Percentiles rank a stretch among this genome's conserved stretches.
Conservation (phyloP, 2,329 filamentous ascomycete genomes). For the Colletotrichum endophyticum region DNA sequence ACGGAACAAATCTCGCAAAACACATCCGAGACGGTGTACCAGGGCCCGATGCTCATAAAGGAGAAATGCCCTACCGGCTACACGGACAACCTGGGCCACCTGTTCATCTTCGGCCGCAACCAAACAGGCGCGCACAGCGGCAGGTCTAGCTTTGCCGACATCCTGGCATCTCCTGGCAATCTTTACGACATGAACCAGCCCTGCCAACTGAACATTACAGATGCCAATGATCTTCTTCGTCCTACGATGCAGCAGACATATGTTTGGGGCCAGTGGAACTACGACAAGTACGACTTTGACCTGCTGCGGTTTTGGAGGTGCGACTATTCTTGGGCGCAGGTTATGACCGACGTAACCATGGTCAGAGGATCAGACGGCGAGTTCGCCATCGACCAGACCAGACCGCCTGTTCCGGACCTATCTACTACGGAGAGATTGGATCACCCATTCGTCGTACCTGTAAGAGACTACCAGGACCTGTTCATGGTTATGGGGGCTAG, state of each 20-base stretch:
- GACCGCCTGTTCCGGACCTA: neutral
- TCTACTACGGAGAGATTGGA: neutral
- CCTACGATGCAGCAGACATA: neutral
- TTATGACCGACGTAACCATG: neutral
- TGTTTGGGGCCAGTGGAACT: neutral
- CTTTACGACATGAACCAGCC: neutral
- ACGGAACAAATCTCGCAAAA: neutral
- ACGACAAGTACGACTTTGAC: neutral
- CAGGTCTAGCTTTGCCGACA: neutral
- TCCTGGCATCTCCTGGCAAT: neutral
- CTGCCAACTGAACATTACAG: neutral
- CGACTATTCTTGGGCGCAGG: neutral
- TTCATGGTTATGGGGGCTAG: neutral
- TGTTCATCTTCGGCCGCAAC: neutral
- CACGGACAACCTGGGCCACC: neutral
- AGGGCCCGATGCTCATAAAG: neutral
- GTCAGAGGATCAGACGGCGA: neutral
- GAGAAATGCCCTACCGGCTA: neutral
- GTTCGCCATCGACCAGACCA: neutral
- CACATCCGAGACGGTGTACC: neutral
- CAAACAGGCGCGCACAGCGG: neutral
- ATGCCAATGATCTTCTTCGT: neutral
- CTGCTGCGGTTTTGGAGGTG: neutral
- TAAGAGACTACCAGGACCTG: neutral
- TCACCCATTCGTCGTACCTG: neutral